Evolutionary conservation across 2,329 filamentous ascomycete genomes (phyloP).

Genomic region (Pseudodiploospora longispora): DNA sequence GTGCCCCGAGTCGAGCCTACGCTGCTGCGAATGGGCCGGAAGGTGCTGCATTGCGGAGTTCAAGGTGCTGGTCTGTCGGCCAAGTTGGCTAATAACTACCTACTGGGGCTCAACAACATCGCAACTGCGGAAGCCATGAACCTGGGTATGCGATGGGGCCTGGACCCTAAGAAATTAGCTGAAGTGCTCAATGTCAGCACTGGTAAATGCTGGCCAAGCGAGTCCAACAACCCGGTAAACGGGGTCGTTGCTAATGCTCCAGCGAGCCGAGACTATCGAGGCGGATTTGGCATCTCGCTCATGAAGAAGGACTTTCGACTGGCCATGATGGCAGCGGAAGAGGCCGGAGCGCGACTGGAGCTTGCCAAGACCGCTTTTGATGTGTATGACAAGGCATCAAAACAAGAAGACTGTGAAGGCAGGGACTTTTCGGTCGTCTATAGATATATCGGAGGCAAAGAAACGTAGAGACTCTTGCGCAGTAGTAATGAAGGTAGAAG

Average conservation of each 20-base stretch:
- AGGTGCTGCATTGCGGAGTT: constrained; percentile 74
- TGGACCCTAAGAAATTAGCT: constrained; percentile 59
- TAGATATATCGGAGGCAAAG: constrained; percentile 55
- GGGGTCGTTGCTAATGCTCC: constrained; percentile 74
- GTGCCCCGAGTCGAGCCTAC: constrained; percentile 59
- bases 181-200: constrained; percentile 89
- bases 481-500: too few species aligned
- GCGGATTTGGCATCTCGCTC: constrained; percentile 67
- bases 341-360: constrained; percentile 58
- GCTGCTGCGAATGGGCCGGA: constrained; percentile 75
- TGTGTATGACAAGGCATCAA: constrained; percentile 61
- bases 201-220: constrained; percentile 91
- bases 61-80: constrained; percentile 82
- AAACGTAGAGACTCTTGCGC: too few species aligned
- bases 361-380: constrained; percentile 54
- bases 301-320: constrained; percentile 76
- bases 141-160: constrained; percentile 51
- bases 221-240: constrained; percentile 89
- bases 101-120: constrained; percentile 87
- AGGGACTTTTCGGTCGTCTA: constrained; percentile 80
- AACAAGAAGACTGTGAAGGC: constrained; percentile 53
- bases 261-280: constrained; percentile 65
- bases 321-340: constrained; percentile 62
- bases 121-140: constrained; percentile 60
- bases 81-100: constrained; percentile 96